Base-by-base conservation (phyloP, 2,329 filamentous ascomycete genomes). In the Plenodomus lindquistii region DNA sequence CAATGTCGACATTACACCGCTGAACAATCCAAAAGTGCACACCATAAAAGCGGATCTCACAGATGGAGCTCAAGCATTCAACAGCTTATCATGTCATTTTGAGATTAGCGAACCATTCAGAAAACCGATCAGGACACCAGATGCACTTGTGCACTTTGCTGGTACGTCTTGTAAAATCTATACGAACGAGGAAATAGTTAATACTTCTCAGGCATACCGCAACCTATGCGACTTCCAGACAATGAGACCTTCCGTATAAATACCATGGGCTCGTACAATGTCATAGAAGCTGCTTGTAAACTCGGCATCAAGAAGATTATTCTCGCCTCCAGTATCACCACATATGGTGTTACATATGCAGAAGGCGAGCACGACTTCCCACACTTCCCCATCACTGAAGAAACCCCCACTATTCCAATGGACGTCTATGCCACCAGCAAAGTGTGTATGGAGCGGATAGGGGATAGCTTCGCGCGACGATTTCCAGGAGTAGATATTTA, bases 61-160 rank as follows among this genome's bases (percentile, higher is more conserved):
- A 20, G 73, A 81, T 55, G 72, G 70, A 21, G 80, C 79, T 17
- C 79, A 83, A 63, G 79, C 80, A 40, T 82, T 79, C 70, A 81
- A 79, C 50, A 79, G 79, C 19, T 62, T 83, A 10, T 78, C 76
- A 9, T 80, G 77, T 1, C 81, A 85, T 56, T 84, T 83, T 63
- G 69, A 76, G 52, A 74, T 81, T 55, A 66, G 73, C 35, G 70
- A 74, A 51, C 52, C 73, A 40, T 72, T 72, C 15, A 74, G 71
- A 34, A 63, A 67, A 2, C 50, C 55, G 17, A 43, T 65, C 27
- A 51, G 55, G 66, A 73, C 11, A 8, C 82, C 83, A 0, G 81
- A 85, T 57, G 83, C 80, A 1, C 78, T 86, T 29, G 81, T 85
- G 40, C 83, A 86, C 62, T 81, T 85, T 44, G 81, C 78, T 27